Base-by-base conservation (phyloP, 345 rosid species). In the Theobroma cacao region DNA sequence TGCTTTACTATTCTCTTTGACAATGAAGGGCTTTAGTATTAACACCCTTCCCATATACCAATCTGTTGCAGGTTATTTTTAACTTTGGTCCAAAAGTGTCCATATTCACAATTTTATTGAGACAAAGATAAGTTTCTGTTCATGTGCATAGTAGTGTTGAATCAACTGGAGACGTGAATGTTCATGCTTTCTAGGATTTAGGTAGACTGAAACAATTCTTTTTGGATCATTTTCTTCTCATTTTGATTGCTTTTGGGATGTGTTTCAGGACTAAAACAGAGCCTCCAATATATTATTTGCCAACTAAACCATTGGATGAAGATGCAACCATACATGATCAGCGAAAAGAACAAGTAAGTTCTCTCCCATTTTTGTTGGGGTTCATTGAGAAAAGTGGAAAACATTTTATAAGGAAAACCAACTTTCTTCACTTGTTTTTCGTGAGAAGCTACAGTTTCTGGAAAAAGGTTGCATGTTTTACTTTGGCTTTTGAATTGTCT, bases 61-160 rank as follows among this genome's bases (percentile, higher is more conserved):
- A 59, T 47, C n/a, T 48, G 62, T 62, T 85, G 98, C 99, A 96
- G 98, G 97, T 96, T 96, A 91, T 84, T 90, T 94, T 94, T 91
- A 89, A 87, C 88, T 95, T 90, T 90, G 94, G 99, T 96, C 98
- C 91, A 88, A 89, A 90, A 91, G 98, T 94, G 89, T 96, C 92
- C 95, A 91, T 92, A 92, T 92, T 92, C 94, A 91, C 95, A 93
- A 87, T 94, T 92, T 92, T 92, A 86, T 91, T 90, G 90, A 88
- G 88, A 86, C 91, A 80, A 90, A 92, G 95, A 94, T 95, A 94
- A 96, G 99, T 96, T 92, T 94, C 92, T 77, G 70, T 91, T 89
- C 91, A 89, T 79, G 92, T 90, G 87, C 83, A 90, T 84, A 84
- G 84, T 82, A 83, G 86, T 86, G 87, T 84, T 89, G 87, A 83